Conservation (phyloP, 176 grass and related monocot species). For the Musa beccarii region DNA sequence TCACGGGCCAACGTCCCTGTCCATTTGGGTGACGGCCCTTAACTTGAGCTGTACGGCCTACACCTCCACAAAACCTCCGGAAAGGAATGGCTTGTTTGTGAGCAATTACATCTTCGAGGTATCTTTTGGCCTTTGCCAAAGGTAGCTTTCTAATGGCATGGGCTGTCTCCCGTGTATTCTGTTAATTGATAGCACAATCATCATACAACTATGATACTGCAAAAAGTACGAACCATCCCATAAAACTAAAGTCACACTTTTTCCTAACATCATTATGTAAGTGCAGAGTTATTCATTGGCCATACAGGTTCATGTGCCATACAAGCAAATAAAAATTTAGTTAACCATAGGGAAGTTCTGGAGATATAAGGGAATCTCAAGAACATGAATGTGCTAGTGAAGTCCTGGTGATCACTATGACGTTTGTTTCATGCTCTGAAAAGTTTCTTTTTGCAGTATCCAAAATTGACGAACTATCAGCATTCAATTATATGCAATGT, state of each 20-base stretch:
- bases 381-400: no score
- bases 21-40: conserved; percentile 61
- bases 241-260: no score
- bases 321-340: neutral
- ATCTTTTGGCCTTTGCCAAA: conserved; percentile 61
- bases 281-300: no score
- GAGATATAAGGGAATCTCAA: no score
- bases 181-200: neutral
- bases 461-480: no score
- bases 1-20: conserved; percentile 63
- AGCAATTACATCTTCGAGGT: conserved; percentile 75
- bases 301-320: neutral
- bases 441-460: no score
- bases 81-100: conserved; percentile 90
- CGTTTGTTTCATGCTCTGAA: no score
- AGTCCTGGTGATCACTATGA: no score
- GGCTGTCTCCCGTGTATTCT: conserved; percentile 75
- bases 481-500: no score
- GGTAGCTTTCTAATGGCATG: conserved; percentile 46
- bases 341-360: neutral
- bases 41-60: conserved; percentile 70
- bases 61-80: conserved; percentile 57
- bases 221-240: no score
- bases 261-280: no score
- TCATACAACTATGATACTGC: no score